Base-by-base conservation (phyloP, 2,329 filamentous ascomycete genomes). In the Fusarium sp. region DNA sequence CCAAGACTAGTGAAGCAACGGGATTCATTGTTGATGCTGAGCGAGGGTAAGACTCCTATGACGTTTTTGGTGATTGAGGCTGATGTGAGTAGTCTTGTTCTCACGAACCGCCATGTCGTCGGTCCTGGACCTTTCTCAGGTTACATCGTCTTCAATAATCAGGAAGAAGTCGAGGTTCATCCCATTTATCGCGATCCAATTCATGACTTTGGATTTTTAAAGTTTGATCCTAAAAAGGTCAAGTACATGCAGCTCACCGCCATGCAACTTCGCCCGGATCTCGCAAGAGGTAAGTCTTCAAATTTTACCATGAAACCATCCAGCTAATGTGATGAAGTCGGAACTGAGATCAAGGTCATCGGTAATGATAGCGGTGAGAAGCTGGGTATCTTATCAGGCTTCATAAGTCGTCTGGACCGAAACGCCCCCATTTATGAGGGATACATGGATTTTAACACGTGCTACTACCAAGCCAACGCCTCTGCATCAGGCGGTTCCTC, bases 401-500 rank as follows among this genome's bases (percentile, higher is more conserved):
- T 99, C 64, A 99, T 99, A 79, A 97, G 94, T 82, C 90, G 96
- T 74, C 85, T 98, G 64, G 96, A 99, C 77, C 89, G 96, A 72
- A 99, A 99, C 80, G 96, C 96, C 1, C 96, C 96, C 18, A 95
- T 98, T 76, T 98, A 99, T 54, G 95, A 98, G 65, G 96, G 96
- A 24, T 99, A 99, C 80, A 96, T 95, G 80, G 96, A 99, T 78
- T 99, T 99, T 87, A 99, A 92, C 79, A 91, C 88, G 40, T 91
- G 97, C 79, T 99, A 99, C 84, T 98, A 98, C 75, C 96, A 99
- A 83, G 96, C 96, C 66, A 97, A 97, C 12, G 96, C 96, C 2
- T 95, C 96, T 5, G 96, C 96, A 4, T 98, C 94, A 78, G 96
- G 96, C 69, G 96, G 96, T 67, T 97, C 94, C 82, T 99, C 96